These are phyloP conservation scores for Tolypocladium ovalisporum DNA, from an alignment of 2,329 filamentous ascomycete genomes.

Conservation along the genomic window DNA sequence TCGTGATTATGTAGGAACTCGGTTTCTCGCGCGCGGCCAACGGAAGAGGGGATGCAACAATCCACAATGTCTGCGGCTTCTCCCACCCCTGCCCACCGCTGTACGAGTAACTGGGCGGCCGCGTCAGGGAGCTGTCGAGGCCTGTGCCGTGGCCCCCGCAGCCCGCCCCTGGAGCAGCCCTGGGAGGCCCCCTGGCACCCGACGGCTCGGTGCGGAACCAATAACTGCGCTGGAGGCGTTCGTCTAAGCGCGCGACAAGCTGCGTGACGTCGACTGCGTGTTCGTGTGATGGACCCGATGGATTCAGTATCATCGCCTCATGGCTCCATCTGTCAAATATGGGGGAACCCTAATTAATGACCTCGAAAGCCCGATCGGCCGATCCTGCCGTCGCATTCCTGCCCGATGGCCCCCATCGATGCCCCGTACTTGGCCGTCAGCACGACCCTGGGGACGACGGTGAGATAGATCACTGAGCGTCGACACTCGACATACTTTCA, in stretches of 20 bases:
- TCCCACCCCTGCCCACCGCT: neutral
- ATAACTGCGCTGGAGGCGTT: neutral
- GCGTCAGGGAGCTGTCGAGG: neutral
- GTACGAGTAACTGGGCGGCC: neutral
- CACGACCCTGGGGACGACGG: neutral
- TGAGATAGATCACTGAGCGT: neutral
- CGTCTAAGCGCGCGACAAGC: neutral
- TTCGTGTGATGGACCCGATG: neutral
- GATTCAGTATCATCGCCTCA: neutral
- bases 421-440: neutral
- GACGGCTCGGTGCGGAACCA: neutral
- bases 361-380: neutral
- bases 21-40: neutral
- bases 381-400: neutral
- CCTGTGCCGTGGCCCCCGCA: neutral
- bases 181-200: neutral
- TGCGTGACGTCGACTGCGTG: neutral
- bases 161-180: neutral
- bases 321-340: neutral
- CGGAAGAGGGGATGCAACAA: neutral
- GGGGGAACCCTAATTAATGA: no score
- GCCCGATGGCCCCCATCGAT: neutral
- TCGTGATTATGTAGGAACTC: neutral
- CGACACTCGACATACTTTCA: neutral
- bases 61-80: neutral